Percentiles rank a stretch among this genome's conserved stretches.
Conservation (phyloP, 2,329 filamentous ascomycete genomes). For the Sporothrix globosa region DNA sequence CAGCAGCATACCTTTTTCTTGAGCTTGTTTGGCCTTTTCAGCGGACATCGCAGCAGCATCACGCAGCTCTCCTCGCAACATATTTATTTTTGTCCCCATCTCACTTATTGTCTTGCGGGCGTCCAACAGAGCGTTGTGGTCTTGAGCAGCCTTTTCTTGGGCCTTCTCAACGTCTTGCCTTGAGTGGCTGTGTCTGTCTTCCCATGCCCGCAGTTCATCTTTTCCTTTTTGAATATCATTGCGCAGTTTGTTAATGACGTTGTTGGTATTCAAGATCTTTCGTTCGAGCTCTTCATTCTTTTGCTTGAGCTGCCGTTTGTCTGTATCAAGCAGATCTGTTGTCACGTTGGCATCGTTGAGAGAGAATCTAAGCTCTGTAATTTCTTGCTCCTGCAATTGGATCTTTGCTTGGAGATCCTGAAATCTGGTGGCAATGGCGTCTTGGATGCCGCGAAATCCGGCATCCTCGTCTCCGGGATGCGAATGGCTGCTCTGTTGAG, state of each 20-base stretch:
- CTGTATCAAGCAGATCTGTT: constrained; percentile 23
- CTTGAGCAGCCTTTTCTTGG: not conserved
- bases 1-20: constrained; percentile 31
- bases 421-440: constrained; percentile 32
- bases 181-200: constrained; percentile 53
- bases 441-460: constrained; percentile 27
- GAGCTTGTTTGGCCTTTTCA: constrained; percentile 31
- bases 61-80: constrained; percentile 42
- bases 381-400: constrained; percentile 20
- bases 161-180: constrained; percentile 33
- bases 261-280: constrained; percentile 41
- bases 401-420: constrained; percentile 30
- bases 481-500: not conserved
- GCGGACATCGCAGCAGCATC: constrained; percentile 34
- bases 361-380: constrained; percentile 33
- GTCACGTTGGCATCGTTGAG: constrained; percentile 31
- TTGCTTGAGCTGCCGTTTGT: constrained; percentile 34
- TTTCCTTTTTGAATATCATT: constrained; percentile 46
- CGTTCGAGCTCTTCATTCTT: constrained; percentile 35
- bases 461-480: not conserved
- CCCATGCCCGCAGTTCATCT: constrained; percentile 51
- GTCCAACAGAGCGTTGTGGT: constrained; percentile 43
- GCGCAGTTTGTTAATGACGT: constrained; percentile 41
- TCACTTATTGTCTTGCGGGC: constrained; percentile 41
- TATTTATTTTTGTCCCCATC: constrained; percentile 43